phyloP scores from a whole-genome alignment of 257 asterid species.

The Solanum corneliomulleri region DNA sequence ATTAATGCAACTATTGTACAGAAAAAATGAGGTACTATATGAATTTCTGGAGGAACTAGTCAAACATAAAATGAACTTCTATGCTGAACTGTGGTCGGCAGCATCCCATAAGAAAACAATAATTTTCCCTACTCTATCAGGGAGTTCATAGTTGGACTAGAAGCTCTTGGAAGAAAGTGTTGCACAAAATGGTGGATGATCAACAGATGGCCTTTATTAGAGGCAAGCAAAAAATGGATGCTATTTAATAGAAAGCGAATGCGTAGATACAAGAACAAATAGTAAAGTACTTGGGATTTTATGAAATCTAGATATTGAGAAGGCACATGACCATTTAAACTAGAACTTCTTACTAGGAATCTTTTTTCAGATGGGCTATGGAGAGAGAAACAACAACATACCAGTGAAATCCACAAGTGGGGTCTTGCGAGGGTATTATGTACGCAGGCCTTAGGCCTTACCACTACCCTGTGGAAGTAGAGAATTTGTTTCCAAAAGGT shows the following conservation, averaged over 20 bases:
- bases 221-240: not conserved
- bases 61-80: not conserved
- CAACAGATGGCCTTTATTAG: not conserved
- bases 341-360: not conserved
- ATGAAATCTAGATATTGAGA: not conserved
- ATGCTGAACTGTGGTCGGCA: not conserved
- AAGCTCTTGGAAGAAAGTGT: not conserved
- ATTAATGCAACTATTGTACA: not conserved
- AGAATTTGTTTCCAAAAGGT: too few species aligned
- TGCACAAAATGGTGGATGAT: not conserved
- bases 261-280: not conserved
- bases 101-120: not conserved
- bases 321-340: not conserved
- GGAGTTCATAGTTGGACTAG: not conserved
- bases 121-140: not conserved
- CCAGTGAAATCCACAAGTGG: too few species aligned
- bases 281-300: not conserved
- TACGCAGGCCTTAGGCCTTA: too few species aligned
- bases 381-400: not conserved
- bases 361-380: not conserved
- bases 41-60: not conserved
- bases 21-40: not conserved
- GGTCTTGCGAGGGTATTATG: too few species aligned
- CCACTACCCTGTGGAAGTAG: too few species aligned
- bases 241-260: not conserved